These are phyloP conservation scores for Lactarius sp. DNA, from an alignment of 768 basidiomycete species.

Conservation along the genomic window DNA sequence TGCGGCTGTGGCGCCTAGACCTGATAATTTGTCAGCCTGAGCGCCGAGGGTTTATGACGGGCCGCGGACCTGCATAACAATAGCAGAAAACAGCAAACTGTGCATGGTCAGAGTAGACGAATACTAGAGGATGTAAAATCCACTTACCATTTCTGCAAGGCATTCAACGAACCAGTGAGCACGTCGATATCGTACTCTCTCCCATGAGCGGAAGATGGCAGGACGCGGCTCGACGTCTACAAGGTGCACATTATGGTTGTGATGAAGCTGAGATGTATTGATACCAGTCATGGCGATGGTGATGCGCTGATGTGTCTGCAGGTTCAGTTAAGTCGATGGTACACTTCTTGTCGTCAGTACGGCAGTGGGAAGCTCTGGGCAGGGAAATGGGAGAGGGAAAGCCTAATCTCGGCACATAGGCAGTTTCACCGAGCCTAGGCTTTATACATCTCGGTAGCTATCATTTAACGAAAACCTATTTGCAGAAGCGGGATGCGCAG, in stretches of 20 bases:
- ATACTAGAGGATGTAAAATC: background rate
- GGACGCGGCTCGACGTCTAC: slow-evolving; percentile 41
- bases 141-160: slow-evolving; percentile 54
- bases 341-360: background rate
- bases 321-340: background rate
- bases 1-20: slow-evolving; percentile 35
- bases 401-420: background rate
- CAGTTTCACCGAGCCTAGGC: background rate
- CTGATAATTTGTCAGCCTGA: slow-evolving; percentile 15
- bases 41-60: background rate
- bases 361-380: background rate
- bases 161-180: slow-evolving; percentile 54
- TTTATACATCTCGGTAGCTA: slow-evolving; percentile 4
- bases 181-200: slow-evolving; percentile 36
- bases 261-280: background rate
- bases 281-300: background rate
- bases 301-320: background rate
- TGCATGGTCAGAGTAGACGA: background rate
- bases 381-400: background rate
- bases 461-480: background rate
- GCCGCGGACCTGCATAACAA: slow-evolving; percentile 20
- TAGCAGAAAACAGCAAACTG: slow-evolving; percentile 23
- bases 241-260: slow-evolving; percentile 33
- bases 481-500: background rate
- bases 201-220: slow-evolving; percentile 44